Conservation (phyloP, 164 flowering plant species). For the Umbilicus rupestris region DNA sequence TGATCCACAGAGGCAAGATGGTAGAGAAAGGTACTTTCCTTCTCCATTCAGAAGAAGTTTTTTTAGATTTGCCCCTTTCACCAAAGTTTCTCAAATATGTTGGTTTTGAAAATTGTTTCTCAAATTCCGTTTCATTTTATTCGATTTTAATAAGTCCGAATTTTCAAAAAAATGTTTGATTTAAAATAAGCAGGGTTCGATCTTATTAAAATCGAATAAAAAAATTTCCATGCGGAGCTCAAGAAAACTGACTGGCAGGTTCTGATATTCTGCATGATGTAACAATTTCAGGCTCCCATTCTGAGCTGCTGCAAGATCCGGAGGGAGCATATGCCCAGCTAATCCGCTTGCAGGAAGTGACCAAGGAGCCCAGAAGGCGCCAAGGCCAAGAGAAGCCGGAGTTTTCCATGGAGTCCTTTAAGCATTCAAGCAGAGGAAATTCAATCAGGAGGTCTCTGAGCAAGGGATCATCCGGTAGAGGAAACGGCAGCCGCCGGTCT, state of each 20-base stretch:
- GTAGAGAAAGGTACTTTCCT: slow-evolving; percentile 48
- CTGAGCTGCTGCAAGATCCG: slow-evolving; percentile 41
- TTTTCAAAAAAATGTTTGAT: too few species aligned
- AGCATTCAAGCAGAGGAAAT: slow-evolving; percentile 22
- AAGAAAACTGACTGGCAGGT: not conserved
- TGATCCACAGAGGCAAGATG: slow-evolving; percentile 52
- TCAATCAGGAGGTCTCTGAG: slow-evolving; percentile 26
- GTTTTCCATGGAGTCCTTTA: slow-evolving; percentile 16
- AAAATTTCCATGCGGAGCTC: not conserved
- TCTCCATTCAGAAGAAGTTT: too few species aligned
- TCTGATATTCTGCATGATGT: not conserved
- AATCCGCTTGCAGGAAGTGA: slow-evolving; percentile 42
- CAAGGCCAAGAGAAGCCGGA: slow-evolving; percentile 19
- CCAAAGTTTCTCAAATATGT: too few species aligned
- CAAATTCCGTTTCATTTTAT: too few species aligned
- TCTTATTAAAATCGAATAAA: too few species aligned
- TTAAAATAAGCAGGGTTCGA: too few species aligned
- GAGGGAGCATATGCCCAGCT: slow-evolving; percentile 66
- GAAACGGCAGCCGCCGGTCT: slow-evolving; percentile 35
- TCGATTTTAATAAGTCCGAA: too few species aligned
- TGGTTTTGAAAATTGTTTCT: too few species aligned
- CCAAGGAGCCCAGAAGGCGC: slow-evolving; percentile 19
- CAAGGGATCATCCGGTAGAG: slow-evolving; percentile 32
- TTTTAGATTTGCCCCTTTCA: too few species aligned
- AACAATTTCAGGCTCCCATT: slow-evolving; percentile 42